Conservation (phyloP, 345 rosid species). For the Gossypium herbaceum region DNA sequence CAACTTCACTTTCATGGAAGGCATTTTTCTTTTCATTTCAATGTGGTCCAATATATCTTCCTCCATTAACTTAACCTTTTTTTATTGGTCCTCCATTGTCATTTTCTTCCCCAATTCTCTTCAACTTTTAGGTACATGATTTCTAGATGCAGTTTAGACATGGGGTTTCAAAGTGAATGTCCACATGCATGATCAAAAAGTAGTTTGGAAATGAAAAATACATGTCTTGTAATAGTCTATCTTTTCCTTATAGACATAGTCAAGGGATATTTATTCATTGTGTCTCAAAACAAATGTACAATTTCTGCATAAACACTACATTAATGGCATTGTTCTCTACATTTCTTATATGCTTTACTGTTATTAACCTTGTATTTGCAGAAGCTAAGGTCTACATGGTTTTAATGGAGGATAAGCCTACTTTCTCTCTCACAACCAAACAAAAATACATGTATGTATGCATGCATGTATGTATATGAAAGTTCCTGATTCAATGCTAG, state of each 20-base stretch:
- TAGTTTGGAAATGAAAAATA: constrained; percentile 11
- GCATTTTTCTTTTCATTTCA: not conserved
- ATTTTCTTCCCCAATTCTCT: not conserved
- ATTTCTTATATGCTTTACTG: constrained; percentile 15
- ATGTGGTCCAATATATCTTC: not conserved
- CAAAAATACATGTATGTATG: not conserved
- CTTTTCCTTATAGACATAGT: not conserved
- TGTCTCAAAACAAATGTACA: not conserved
- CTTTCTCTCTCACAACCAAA: constrained; percentile 24
- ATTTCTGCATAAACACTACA: not conserved
- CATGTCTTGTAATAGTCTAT: not conserved
- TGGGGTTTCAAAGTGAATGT: not conserved
- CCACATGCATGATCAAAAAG: constrained; percentile 1
- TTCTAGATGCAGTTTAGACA: not conserved
- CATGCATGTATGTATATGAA: no score
- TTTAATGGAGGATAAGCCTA: constrained; percentile 34
- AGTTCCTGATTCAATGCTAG: no score
- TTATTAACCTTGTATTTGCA: not conserved
- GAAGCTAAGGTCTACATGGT: constrained; percentile 36
- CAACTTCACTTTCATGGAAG: not conserved
- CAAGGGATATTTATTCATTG: not conserved
- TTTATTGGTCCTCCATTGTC: not conserved
- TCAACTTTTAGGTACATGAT: not conserved
- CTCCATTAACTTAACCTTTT: not conserved
- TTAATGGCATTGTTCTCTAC: constrained; percentile 20